These are phyloP conservation scores for Bipolaris zeicola DNA, from an alignment of 2,329 filamentous ascomycete species.

Conservation along the genomic window DNA sequence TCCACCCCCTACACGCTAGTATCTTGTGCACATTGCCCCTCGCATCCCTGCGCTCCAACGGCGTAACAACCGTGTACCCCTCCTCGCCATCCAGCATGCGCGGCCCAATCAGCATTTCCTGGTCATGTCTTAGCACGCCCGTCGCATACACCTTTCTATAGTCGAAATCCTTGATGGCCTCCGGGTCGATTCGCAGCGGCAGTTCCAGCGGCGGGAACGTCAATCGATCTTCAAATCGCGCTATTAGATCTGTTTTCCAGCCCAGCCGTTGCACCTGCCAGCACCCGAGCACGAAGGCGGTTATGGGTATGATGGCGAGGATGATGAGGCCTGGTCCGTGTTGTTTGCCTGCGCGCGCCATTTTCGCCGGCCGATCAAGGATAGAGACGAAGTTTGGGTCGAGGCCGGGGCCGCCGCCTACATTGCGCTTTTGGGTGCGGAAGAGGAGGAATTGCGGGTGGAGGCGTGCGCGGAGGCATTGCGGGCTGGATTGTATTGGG, in stretches of 20 bases:
- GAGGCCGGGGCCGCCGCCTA: slow-evolving; percentile 58
- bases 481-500: slow-evolving; percentile 20
- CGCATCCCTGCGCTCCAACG: slow-evolving; percentile 72
- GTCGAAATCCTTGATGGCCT: slow-evolving; percentile 86
- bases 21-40: slow-evolving; percentile 63
- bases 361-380: slow-evolving; percentile 80
- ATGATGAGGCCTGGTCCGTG: slow-evolving; percentile 84
- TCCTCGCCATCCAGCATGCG: slow-evolving; percentile 86
- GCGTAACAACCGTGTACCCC: slow-evolving; percentile 90
- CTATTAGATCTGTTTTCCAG: slow-evolving; percentile 93
- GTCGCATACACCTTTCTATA: slow-evolving; percentile 80
- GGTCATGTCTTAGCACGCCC: slow-evolving; percentile 80
- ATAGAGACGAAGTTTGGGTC: slow-evolving; percentile 82
- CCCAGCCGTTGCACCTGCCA: slow-evolving; percentile 94
- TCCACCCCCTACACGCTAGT: slow-evolving; percentile 90
- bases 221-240: slow-evolving; percentile 89
- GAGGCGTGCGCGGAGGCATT: slow-evolving; percentile 43
- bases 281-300: slow-evolving; percentile 85
- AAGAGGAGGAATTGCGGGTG: slow-evolving; percentile 24
- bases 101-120: slow-evolving; percentile 95
- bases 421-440: slow-evolving; percentile 23
- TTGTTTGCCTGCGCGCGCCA: slow-evolving; percentile 74
- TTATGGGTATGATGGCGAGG: slow-evolving; percentile 86
- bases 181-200: slow-evolving; percentile 79
- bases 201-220: slow-evolving; percentile 84